Conservation (phyloP, 2,329 filamentous ascomycete species). For the Alternaria solani region DNA sequence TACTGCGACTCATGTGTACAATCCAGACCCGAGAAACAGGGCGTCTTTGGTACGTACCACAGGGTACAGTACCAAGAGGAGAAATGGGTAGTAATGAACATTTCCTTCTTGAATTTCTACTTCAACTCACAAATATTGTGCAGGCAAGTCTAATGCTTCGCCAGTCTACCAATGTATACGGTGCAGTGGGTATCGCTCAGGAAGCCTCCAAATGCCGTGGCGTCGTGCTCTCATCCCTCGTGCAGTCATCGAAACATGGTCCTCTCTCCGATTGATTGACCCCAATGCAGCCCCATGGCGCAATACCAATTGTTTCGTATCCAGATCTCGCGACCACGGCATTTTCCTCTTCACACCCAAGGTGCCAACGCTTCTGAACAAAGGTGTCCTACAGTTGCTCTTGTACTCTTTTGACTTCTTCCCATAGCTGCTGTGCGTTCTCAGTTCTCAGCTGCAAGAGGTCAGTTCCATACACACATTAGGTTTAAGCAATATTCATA, state of each 20-base stretch:
- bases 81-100: neutral
- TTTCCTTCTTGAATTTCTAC: neutral
- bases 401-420: slow-evolving; percentile 33
- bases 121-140: neutral
- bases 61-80: neutral
- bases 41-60: neutral
- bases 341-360: neutral
- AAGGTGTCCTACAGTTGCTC: slow-evolving; percentile 31
- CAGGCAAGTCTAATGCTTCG: slow-evolving; percentile 1
- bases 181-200: neutral
- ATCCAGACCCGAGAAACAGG: neutral
- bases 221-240: slow-evolving; percentile 1
- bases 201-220: neutral
- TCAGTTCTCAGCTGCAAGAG: slow-evolving; percentile 30
- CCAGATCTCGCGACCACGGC: neutral
- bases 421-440: slow-evolving; percentile 35
- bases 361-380: slow-evolving; percentile 9
- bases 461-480: slow-evolving; percentile 14
- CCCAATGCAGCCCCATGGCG: neutral
- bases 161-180: neutral
- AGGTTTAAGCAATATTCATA: slow-evolving; percentile 43
- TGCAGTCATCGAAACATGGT: neutral
- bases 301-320: slow-evolving; percentile 1
- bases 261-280: neutral
- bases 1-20: neutral